phyloP scores from a whole-genome alignment of 169 alveolate genomes.

The Plasmodium yoelii region DNA sequence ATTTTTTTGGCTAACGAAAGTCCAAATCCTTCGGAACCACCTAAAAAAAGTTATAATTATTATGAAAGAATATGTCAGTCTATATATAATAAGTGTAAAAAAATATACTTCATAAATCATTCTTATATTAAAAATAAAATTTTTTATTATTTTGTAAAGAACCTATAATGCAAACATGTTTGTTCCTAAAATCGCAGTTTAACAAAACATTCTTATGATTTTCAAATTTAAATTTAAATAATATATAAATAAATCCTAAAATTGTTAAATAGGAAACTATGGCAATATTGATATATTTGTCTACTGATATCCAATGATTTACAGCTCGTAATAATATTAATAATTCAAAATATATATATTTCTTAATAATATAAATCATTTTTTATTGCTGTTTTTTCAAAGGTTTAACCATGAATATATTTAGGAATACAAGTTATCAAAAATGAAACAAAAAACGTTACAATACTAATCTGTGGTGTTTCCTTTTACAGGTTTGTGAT shows the following conservation, averaged over 20 bases:
- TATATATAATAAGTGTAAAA: not conserved
- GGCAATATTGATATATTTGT: slow-evolving; percentile 16
- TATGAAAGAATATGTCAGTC: not conserved
- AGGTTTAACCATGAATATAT: too few species aligned
- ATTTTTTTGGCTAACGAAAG: slow-evolving; percentile 48
- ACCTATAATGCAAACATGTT: slow-evolving; percentile 71
- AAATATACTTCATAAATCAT: not conserved
- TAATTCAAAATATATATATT: slow-evolving; percentile 44
- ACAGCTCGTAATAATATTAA: slow-evolving; percentile 20
- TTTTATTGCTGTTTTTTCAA: not conserved
- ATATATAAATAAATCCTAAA: slow-evolving; percentile 42
- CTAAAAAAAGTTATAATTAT: slow-evolving; percentile 1
- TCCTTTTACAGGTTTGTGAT: too few species aligned
- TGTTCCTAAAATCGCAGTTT: slow-evolving; percentile 20
- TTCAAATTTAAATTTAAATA: slow-evolving; percentile 47
- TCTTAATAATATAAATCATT: slow-evolving; percentile 38
- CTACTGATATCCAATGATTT: slow-evolving; percentile 28
- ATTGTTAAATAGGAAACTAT: slow-evolving; percentile 26
- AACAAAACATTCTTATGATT: not conserved
- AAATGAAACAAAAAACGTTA: not conserved
- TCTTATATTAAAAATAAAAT: too few species aligned
- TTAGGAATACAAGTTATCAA: not conserved
- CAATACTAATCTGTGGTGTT: not conserved
- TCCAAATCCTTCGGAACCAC: slow-evolving; percentile 74
- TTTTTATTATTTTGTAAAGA: not conserved